Evolutionary conservation across 228 moss, liverwort and hornwort genomes (phyloP), one percentile per base, ranked within the genome.

Genomic region (Sphagnum magellanicum): DNA sequence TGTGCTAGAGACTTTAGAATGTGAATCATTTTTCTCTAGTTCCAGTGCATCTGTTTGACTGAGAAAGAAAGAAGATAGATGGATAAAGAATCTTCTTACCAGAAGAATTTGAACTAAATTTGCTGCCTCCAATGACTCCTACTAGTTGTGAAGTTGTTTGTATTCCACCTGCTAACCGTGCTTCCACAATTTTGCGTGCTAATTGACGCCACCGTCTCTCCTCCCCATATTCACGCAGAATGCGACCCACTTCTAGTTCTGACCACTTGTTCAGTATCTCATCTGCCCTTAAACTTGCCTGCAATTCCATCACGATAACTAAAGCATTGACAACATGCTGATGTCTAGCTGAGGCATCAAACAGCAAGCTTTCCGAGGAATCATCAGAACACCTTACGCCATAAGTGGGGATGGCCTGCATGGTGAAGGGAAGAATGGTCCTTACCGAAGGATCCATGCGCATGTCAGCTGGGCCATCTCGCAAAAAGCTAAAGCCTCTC

Each of bases 381-480:
- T 14, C 32, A 62, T 62, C 61, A 62, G 61, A 62, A 9, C 61
- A 62, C 61, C 61, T 62, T 10, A 61, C 16, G 15, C 16, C 15
- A 62, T 32, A 32, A 32, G 32, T 32, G 32, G 32, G 32, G 32
- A 32, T 32, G 32, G 32, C 32, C 32, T 32, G 32, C 32, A 32
- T 32, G 32, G 32, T 32, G 32, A 32, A 32, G 32, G 32, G 32
- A 32, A 13, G 6, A 8, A 32, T 14, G 6, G 17, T 46, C 60
- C 85, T 73, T 85, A 97, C 97, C 70, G 93, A 83, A 70, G 97
- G 97, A 77, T 97, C 97, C 97, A 97, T 97, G 74, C 97, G 90
- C 97, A 97, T 97, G 77, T 97, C 97, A 49, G 75, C 90, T 49
- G 97, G 93, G 53, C 97, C 97, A 53, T 93, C 90, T 70, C 83